Evolutionary conservation across 306 rosid genomes (phyloP), one percentile per base, ranked within the genome.

Genomic region (Acmispon strigosus): DNA sequence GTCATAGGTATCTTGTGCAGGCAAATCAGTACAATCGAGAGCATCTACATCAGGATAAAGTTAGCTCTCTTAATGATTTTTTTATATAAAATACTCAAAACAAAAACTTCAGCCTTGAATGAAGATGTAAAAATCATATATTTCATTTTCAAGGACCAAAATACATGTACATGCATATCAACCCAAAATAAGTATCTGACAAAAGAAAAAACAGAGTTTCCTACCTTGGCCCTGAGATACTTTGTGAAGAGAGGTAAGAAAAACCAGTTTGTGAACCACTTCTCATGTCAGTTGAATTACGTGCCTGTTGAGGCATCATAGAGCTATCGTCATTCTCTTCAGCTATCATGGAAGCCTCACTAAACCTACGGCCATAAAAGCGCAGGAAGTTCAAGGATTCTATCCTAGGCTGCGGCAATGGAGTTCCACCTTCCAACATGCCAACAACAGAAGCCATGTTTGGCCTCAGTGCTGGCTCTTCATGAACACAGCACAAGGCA

Each of bases 221-320:
- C 87, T 81, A 94, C 87, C 98, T 90, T 41, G 98, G 98, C 60
- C 98, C 97, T 9, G 97, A 94, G 62, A 94, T 70, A 62, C 77
- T 83, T 57, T 90, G 94, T 1, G 97, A 94, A 68, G 98, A 94
- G 10, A 90, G 49, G 62, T 72, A 86, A 62, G 98, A 90, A 75
- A 71, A 83, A 51, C 0, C 76, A 55, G 48, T 24, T 16, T 42
- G 89, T 10, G 84, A 82, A 43, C 72, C 85, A 29, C 54, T 76
- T 8, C 67, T 37, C 43, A 78, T 60, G 66, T 65, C 73, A 4
- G 77, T 57, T 39, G 84, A 86, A 54, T 64, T 57, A 65, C 67
- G 76, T 10, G 70, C 61, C 41, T 66, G 83, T 19, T 74, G 85
- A 72, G 22, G 55, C 62, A 39, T 13, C 34, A 45, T 6, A 6